Percentiles rank a stretch among this genome's conserved stretches.
phyloP scores from a whole-genome alignment of 73 alveolate genomes.

The Paramecium sonneborni region DNA sequence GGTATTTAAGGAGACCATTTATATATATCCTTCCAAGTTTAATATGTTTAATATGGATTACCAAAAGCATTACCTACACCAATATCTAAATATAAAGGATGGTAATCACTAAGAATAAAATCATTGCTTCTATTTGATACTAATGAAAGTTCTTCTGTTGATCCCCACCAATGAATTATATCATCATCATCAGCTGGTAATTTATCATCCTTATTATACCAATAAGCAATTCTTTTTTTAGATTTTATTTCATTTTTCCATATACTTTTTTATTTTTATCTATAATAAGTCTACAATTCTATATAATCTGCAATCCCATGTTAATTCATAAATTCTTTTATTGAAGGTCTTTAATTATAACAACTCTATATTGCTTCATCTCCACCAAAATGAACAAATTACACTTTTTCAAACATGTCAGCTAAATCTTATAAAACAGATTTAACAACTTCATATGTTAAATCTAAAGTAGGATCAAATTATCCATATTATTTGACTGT shows the following conservation, averaged over 20 bases:
- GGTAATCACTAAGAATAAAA: constrained; percentile 45
- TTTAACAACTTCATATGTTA: constrained; percentile 46
- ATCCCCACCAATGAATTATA: constrained; percentile 69
- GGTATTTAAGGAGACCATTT: constrained; percentile 49
- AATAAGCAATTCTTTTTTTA: constrained; percentile 47
- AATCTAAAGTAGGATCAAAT: constrained; percentile 63
- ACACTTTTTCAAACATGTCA: neutral
- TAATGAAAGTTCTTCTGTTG: constrained; percentile 19
- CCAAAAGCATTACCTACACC: constrained; percentile 68
- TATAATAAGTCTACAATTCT: constrained; percentile 56
- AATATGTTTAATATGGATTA: neutral
- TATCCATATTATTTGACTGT: constrained; percentile 30
- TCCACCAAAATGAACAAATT: constrained; percentile 66
- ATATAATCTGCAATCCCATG: constrained; percentile 49
- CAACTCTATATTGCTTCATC: constrained; percentile 53
- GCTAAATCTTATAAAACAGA: constrained; percentile 37
- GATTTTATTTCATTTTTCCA: constrained; percentile 52
- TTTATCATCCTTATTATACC: constrained; percentile 59
- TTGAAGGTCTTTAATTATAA: constrained; percentile 52
- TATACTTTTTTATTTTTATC: constrained; percentile 39
- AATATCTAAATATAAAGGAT: constrained; percentile 43
- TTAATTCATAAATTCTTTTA: constrained; percentile 55
- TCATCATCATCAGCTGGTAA: constrained; percentile 67
- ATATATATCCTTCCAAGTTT: constrained; percentile 60
- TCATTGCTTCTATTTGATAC: constrained; percentile 40